Evolutionary conservation across 163 green algal genomes (phyloP), one percentile per base, ranked within the genome.

Genomic region (Trebouxiophyceae sp.): DNA sequence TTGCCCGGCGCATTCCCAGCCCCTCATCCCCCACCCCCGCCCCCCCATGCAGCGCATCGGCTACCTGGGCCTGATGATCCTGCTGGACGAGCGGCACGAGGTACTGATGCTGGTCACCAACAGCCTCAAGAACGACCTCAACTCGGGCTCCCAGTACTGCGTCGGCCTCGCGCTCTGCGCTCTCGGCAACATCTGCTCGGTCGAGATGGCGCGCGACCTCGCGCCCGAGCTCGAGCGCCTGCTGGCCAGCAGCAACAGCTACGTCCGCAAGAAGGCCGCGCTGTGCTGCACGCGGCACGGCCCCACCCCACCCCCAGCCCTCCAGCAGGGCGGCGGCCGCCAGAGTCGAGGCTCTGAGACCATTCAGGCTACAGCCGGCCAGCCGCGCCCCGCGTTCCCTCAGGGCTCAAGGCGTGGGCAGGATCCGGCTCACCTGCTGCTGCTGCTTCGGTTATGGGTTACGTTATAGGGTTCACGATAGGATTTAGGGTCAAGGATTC

Each of bases 51-150:
- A 96, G 89, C 69, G 94, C 0, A 94, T 99, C 31, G 94, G 95
- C 7, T 99, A 99, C 81, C 83, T 99, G 59, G 94, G 89, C 4
- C 78, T 99, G 19, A 98, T 97, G 90, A 77, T 98, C 44, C 75
- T 99, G 71, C 83, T 99, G 54, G 95, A 99, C 63, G 95, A 99
- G 81, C 79, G 89, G 16, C 89, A 97, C 67, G 95, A 99, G 81
- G 91, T 98, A 64, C 89, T 99, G n/a, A 99, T 99, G 95, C 83
- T 99, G 45, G 93, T 99, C 32, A 99, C 95, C 62, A 99, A 99
- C 79, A 93, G 81, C 1, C 59, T 99, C 7, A 99, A 99, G 79
- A 96, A 94, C 61, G 91, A 97, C 77, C 77, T 98, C 6, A 90
- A 89, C 68, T 84, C 84, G 45, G 81, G 85, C 16, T 94, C 95